Percentiles rank a stretch among this genome's conserved stretches.
These are phyloP conservation scores for Lachnellula willkommii DNA, from an alignment of 2,329 filamentous ascomycete genomes.

Conservation along the genomic window DNA sequence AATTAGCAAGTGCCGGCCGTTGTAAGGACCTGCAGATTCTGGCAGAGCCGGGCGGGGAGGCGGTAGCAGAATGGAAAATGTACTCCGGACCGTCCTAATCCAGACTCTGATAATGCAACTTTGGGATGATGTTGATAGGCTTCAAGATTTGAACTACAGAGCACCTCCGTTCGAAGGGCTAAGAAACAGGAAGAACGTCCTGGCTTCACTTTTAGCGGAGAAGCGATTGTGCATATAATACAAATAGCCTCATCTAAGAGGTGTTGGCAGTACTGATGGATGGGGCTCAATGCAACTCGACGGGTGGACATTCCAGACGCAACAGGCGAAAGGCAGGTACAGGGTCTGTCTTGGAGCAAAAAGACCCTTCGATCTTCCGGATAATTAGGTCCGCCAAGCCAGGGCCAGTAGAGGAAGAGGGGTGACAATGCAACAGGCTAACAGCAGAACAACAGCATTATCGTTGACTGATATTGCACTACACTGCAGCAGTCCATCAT, in stretches of 20 bases:
- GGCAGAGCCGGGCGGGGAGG: neutral
- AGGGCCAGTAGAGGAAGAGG: neutral
- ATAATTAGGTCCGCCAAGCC: constrained; percentile 12
- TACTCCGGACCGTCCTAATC: neutral
- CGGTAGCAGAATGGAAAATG: neutral
- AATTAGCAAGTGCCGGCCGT: constrained; percentile 15
- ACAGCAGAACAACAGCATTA: neutral
- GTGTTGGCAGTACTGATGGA: neutral
- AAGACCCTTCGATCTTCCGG: constrained; percentile 19
- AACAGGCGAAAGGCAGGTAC: constrained; percentile 14
- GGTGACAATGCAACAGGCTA: neutral
- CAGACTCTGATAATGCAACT: neutral
- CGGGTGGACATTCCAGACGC: constrained; percentile 7
- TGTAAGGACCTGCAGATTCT: neutral
- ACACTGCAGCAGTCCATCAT: neutral
- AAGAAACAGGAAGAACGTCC: neutral
- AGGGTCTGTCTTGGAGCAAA: constrained; percentile 4
- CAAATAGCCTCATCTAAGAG: neutral
- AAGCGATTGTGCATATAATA: neutral
- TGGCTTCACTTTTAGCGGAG: neutral
- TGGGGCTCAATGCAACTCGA: constrained; percentile 10
- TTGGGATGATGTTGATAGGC: neutral
- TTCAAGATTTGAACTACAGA: neutral
- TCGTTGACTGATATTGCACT: neutral
- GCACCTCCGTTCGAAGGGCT: neutral